Evolutionary conservation across 345 rosid species (phyloP).

Genomic region (Angophora floribunda): DNA sequence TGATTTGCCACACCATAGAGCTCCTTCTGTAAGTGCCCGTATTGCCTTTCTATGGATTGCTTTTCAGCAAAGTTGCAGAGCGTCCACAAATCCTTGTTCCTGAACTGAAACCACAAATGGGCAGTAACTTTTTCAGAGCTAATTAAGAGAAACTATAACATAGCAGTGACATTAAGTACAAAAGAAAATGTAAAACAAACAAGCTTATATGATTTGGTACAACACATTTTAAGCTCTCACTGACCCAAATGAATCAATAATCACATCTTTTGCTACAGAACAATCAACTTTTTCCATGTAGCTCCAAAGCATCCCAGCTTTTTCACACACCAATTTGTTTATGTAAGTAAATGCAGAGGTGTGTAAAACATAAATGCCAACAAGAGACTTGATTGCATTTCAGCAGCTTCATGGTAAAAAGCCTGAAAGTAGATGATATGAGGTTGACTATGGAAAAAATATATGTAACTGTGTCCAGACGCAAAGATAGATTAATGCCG

Average conservation of each 20-base stretch:
- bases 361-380: too few species aligned
- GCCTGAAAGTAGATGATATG: too few species aligned
- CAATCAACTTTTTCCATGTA: not conserved
- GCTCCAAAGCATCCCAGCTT: too few species aligned
- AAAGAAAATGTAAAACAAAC: not conserved
- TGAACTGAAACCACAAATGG: not conserved
- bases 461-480: too few species aligned
- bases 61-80: not conserved
- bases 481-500: too few species aligned
- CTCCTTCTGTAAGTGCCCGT: not conserved
- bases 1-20: not conserved
- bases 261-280: not conserved
- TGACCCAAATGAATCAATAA: not conserved
- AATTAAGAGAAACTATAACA: not conserved
- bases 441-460: too few species aligned
- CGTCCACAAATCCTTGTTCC: not conserved
- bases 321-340: too few species aligned
- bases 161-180: not conserved
- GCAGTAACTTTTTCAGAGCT: not conserved
- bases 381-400: too few species aligned
- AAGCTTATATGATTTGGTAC: not conserved
- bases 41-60: not conserved
- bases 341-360: too few species aligned
- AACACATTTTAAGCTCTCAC: not conserved
- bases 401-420: too few species aligned